Percentiles rank a stretch among this genome's conserved stretches.
These are phyloP conservation scores for Pseudogymnoascus sp. DNA, from an alignment of 2,329 filamentous ascomycete species.

Conservation along the genomic window DNA sequence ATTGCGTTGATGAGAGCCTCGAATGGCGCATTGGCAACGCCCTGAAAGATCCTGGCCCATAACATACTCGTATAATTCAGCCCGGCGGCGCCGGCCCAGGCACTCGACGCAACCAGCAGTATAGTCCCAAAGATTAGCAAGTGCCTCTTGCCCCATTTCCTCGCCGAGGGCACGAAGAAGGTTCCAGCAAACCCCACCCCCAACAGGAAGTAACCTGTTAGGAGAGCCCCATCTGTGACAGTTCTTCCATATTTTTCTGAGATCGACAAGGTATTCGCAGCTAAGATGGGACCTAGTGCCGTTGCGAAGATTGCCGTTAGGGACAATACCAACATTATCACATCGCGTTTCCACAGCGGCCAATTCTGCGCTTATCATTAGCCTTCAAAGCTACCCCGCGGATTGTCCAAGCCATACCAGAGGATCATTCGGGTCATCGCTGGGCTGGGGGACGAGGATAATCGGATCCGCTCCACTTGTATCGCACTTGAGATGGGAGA, in stretches of 20 bases:
- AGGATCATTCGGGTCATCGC: conserved; percentile 84
- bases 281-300: conserved; percentile 76
- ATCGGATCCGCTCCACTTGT: conserved; percentile 58
- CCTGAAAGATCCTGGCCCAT: conserved; percentile 76
- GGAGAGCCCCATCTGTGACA: conserved; percentile 70
- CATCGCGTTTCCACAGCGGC: conserved; percentile 78
- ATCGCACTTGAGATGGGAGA: conserved; percentile 62
- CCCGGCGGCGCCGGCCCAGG: conserved; percentile 68
- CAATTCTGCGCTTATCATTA: conserved; percentile 52
- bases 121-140: conserved; percentile 71
- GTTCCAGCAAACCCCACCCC: conserved; percentile 76
- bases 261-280: conserved; percentile 77
- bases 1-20: conserved; percentile 84
- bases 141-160: conserved; percentile 90
- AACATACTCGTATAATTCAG: conserved; percentile 65
- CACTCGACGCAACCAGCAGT: conserved; percentile 65
- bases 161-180: conserved; percentile 77
- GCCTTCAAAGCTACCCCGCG: neutral
- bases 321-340: conserved; percentile 72
- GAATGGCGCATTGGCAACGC: conserved; percentile 78
- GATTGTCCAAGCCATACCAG: conserved; percentile 42
- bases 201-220: conserved; percentile 82
- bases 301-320: conserved; percentile 76
- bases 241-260: conserved; percentile 55
- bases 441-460: conserved; percentile 84